phyloP scores from a whole-genome alignment of 805 yeast genomes.

The Starmerella sirachaensis region DNA sequence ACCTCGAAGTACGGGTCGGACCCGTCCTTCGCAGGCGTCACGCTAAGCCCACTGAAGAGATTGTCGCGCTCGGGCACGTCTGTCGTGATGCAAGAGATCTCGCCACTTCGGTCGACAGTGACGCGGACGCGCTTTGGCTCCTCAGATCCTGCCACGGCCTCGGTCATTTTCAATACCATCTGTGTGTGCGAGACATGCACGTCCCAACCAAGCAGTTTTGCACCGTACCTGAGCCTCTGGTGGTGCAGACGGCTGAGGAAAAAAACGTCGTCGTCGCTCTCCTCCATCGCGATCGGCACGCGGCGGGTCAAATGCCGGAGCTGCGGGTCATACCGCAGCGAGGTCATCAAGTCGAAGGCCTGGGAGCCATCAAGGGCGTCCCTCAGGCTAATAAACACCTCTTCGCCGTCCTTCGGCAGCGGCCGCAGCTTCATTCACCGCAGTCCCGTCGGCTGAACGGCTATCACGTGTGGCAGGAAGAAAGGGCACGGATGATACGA shows the following conservation, averaged over 20 bases:
- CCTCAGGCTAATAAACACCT: constrained; percentile 1
- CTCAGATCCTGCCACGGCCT: constrained; percentile 10
- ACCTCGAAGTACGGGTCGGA: constrained; percentile 41
- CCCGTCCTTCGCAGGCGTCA: constrained; percentile 17
- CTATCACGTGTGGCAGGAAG: too few species aligned
- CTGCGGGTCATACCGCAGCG: constrained; percentile 65
- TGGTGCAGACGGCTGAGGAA: constrained; percentile 55
- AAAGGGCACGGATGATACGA: too few species aligned
- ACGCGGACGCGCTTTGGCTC: constrained; percentile 40
- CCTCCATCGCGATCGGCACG: constrained; percentile 23
- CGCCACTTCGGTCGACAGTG: constrained; percentile 31
- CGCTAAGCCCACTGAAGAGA: constrained; percentile 24
- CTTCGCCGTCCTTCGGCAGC: constrained; percentile 17
- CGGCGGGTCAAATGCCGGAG: constrained; percentile 28
- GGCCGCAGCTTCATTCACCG: constrained; percentile 18
- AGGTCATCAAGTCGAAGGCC: constrained; percentile 47
- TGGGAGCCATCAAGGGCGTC: neutral
- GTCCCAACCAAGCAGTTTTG: constrained; percentile 43
- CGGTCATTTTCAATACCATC: constrained; percentile 33
- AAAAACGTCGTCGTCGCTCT: constrained; percentile 32
- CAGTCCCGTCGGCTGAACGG: too few species aligned
- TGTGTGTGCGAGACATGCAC: constrained; percentile 34
- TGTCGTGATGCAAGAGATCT: constrained; percentile 31
- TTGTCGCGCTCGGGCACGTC: constrained; percentile 25
- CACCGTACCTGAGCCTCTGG: constrained; percentile 43